These are phyloP conservation scores for Stipa capillata DNA, from an alignment of 176 grass and related monocot genomes.

Conservation along the genomic window DNA sequence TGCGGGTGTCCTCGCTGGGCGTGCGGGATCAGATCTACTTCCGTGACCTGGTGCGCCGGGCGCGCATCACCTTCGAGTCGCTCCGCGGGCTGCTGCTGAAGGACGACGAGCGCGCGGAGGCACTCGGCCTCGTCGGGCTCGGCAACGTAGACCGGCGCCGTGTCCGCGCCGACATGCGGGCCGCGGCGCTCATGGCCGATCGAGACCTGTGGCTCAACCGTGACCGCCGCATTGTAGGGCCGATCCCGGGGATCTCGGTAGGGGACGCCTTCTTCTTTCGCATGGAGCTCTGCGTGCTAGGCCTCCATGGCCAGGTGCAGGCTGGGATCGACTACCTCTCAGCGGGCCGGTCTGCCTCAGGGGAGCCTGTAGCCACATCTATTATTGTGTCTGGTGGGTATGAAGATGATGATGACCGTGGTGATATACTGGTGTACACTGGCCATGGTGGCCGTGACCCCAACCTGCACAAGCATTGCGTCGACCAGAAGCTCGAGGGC, in stretches of 20 bases:
- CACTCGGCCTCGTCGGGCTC: slow-evolving; percentile 30
- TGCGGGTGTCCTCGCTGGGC: slow-evolving; percentile 73
- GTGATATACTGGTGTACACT: slow-evolving; percentile 81
- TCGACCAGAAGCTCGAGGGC: slow-evolving; percentile 72
- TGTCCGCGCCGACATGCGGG: slow-evolving; percentile 62
- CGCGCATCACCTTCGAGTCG: slow-evolving; percentile 91
- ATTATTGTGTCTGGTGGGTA: slow-evolving; percentile 96
- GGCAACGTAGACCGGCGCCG: slow-evolving; percentile 28
- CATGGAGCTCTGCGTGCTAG: slow-evolving; percentile 86
- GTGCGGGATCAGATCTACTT: slow-evolving; percentile 82
- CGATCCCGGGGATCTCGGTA: slow-evolving; percentile 71
- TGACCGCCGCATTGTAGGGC: slow-evolving; percentile 79
- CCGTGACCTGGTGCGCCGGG: slow-evolving; percentile 72
- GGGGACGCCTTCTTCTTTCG: slow-evolving; percentile 93
- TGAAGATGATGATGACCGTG: slow-evolving; percentile 92
- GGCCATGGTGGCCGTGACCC: slow-evolving; percentile 88
- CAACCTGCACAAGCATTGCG: slow-evolving; percentile 60
- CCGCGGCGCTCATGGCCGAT: slow-evolving; percentile 66
- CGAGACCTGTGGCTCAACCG: slow-evolving; percentile 88
- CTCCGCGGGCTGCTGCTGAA: slow-evolving; percentile 51
- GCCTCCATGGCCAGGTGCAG: slow-evolving; percentile 88
- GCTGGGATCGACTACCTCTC: slow-evolving; percentile 83
- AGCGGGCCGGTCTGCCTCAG: slow-evolving; percentile 45
- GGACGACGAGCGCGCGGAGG: slow-evolving; percentile 57
- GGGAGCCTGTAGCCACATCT: slow-evolving; percentile 88